phyloP scores from a whole-genome alignment of 371 early-diverging fungal species.

The Rhizopus stolonifer region DNA sequence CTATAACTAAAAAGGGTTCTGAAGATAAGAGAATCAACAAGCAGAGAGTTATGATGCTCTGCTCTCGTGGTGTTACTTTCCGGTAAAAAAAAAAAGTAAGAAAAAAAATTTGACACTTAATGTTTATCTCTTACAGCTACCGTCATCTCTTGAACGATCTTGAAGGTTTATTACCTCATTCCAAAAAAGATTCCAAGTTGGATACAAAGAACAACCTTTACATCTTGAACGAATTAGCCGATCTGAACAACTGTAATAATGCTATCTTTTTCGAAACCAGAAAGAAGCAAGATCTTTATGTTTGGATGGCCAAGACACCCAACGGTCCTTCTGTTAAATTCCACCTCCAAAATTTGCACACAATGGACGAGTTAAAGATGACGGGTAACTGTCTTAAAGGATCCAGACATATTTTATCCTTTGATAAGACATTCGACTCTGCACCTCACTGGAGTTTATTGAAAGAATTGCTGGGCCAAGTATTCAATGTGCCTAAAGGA shows the following conservation, averaged over 20 bases:
- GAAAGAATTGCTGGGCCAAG: constrained; percentile 88
- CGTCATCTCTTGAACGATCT: constrained; percentile 92
- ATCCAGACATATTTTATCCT: constrained; percentile 91
- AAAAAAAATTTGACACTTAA: neutral
- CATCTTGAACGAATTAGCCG: constrained; percentile 93
- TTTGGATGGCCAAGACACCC: constrained; percentile 95
- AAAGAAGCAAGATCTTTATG: constrained; percentile 89
- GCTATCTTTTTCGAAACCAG: constrained; percentile 93
- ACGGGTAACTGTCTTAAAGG: constrained; percentile 98
- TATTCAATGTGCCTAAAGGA: constrained; percentile 88
- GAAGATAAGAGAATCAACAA: constrained; percentile 67
- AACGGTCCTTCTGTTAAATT: constrained; percentile 96
- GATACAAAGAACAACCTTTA: constrained; percentile 89
- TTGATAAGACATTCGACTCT: constrained; percentile 88
- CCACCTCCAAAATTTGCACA: constrained; percentile 94
- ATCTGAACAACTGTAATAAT: constrained; percentile 97
- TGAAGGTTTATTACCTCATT: constrained; percentile 85
- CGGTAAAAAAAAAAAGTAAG: constrained; percentile 55
- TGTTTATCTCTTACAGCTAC: constrained; percentile 56
- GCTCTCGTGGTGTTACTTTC: constrained; percentile 86
- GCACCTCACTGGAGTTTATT: constrained; percentile 80
- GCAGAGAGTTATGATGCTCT: constrained; percentile 87
- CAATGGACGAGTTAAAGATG: constrained; percentile 97
- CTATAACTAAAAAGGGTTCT: constrained; percentile 10
- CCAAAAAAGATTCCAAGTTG: constrained; percentile 91